phyloP scores from a whole-genome alignment of 257 asterid species.

The Solanum bulbocastanum region DNA sequence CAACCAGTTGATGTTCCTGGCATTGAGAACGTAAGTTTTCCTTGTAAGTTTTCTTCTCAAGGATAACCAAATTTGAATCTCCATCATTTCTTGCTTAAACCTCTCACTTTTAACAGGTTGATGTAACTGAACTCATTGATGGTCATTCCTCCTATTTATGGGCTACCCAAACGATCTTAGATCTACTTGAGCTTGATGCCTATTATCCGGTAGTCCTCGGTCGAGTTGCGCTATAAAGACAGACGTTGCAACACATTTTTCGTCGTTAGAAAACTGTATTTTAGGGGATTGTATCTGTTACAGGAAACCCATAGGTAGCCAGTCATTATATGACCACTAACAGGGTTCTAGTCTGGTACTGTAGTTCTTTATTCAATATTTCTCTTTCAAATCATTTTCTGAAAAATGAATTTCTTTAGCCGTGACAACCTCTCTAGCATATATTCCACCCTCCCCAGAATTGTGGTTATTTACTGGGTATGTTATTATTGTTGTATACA shows the following conservation, averaged over 20 bases:
- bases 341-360: not conserved
- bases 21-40: conserved; percentile 57
- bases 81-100: not conserved
- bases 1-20: conserved; percentile 86
- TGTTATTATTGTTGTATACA: not conserved
- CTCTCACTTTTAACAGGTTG: conserved; percentile 38
- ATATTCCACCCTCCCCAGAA: not conserved
- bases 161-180: conserved; percentile 58
- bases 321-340: not conserved
- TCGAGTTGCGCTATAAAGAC: conserved; percentile 7
- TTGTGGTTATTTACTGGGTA: not conserved
- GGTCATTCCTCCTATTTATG: conserved; percentile 91
- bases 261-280: not conserved
- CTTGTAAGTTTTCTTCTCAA: conserved; percentile 16
- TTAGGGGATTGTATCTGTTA: not conserved
- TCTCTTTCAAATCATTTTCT: not conserved
- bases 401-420: not conserved
- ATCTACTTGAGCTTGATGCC: conserved; percentile 71
- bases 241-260: not conserved
- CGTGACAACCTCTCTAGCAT: not conserved
- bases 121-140: conserved; percentile 67
- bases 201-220: conserved; percentile 43
- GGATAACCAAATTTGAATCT: not conserved
- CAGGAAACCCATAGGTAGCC: not conserved
- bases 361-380: not conserved